Conservation (phyloP, 495 filamentous ascomycete genomes). For the Aspergillus steynii region DNA sequence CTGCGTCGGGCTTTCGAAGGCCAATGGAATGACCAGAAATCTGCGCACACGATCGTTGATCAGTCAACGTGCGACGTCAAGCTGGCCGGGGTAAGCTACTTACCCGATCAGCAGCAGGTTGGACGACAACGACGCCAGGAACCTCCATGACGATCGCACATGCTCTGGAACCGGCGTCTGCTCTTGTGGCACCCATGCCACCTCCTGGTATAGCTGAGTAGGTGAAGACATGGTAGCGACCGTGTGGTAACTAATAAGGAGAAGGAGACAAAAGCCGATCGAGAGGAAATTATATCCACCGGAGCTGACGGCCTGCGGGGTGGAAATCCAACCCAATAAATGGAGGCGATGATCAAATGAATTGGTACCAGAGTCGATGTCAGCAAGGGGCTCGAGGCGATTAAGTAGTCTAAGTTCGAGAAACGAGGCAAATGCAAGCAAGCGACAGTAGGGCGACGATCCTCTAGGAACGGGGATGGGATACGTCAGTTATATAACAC, state of each 20-base stretch:
- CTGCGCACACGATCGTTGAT: conserved; percentile 13
- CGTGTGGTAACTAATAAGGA: neutral
- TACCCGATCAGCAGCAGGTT: conserved; percentile 31
- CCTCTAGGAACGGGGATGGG: neutral
- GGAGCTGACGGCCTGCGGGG: neutral
- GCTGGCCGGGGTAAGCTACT: neutral
- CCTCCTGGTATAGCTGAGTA: conserved; percentile 2
- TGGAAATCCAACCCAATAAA: neutral
- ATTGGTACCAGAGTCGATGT: neutral
- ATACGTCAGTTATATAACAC: neutral
- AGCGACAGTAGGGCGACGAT: neutral
- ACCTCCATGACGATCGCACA: conserved; percentile 17
- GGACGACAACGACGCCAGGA: conserved; percentile 18
- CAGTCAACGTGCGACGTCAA: conserved; percentile 1
- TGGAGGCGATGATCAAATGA: neutral
- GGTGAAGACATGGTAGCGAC: conserved; percentile 7
- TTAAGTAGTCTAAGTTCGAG: neutral
- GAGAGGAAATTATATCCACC: neutral
- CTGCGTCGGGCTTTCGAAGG: conserved; percentile 20
- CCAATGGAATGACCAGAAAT: conserved; percentile 32
- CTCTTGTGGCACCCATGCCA: conserved; percentile 4
- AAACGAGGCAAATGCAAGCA: too few species aligned
- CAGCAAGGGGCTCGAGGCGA: neutral
- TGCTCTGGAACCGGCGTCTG: neutral
- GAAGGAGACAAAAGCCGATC: neutral